Evolutionary conservation across 2,329 filamentous ascomycete genomes (phyloP), one percentile per base, ranked within the genome.

Genomic region (Penicillium sp.): DNA sequence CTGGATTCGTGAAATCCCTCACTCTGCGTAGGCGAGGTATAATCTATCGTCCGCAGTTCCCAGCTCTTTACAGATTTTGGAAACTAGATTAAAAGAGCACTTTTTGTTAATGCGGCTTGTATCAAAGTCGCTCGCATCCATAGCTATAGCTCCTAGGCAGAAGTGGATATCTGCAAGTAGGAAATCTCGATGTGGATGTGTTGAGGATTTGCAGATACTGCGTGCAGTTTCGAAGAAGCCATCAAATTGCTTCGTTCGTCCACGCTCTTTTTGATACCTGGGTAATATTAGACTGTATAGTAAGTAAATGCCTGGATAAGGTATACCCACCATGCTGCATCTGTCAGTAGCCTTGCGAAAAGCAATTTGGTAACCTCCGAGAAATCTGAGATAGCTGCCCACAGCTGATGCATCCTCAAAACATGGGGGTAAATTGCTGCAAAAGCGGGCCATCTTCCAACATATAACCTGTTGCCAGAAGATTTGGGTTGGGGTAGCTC

Each of bases 361-460:
- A 63, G 60, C 52, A 67, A 47, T 13, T 27, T 61, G 23, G 56
- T 60, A 3, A 33, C 52, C n/a, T 62, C 57, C 12, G 54, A 60
- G 17, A 35, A 23, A 50, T 56, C 35, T 31, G 50, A 42, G 8
- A 66, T 60, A 9, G 41, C 17, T 46, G 48, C 35, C 57, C 58
- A 66, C 17, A 65, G 41, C 42, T 69, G 61, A 49, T 69, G 62
- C 25, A 71, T 50, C 41, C 23, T 63, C 27, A 65, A 21, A 9
- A 70, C 55, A 46, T 71, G 66, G 13, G 67, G 69, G 37, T 67
- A 70, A 10, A 70, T 53, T 15, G 50, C 62, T 21, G 67, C 61
- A 56, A 64, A 70, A 27, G 31, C 23, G 58, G 65, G 62, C 68
- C 67, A 69, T 41, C 63, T 55, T 42, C 54, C 50, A 48, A 69